Evolutionary conservation across 345 rosid species (phyloP), one percentile per base, ranked within the genome.

Genomic region (Draba incana): DNA sequence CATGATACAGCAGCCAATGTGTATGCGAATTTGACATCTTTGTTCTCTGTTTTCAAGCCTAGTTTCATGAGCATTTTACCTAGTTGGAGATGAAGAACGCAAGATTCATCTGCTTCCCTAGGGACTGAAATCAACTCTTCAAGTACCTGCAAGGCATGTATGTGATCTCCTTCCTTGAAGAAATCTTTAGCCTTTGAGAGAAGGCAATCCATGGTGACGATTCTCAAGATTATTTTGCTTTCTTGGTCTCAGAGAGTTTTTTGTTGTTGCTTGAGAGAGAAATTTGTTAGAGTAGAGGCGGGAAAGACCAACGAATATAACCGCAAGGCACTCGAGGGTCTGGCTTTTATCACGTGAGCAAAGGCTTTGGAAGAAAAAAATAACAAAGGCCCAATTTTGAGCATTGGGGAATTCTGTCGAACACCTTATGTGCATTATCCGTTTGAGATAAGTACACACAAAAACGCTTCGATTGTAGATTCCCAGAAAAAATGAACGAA

Each of bases 341-440:
- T 3, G 6, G 30, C 41, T 65, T 16, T 59, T 27, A 57, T 37
- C 58, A 60, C 52, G 67, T 69, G 66, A 59, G 51, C 38, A 69
- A 68, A 57, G 11, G 46, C 11, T 13, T 67, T 12, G 13, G 16
- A 14, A 35, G 2, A 16, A 16, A 42, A 50, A 5, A 49, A 25
- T 15, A 16, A 25, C 20, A 31, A 15, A 45, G 38, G 20, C 55
- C 38, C 50, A 33, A 23, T 23, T 48, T 38, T 8, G 3, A 5
- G 13, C 25, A 43, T 2, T 70, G 48, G 15, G 55, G 39, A 52
- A 61, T 61, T 53, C 9, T 44, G 54, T 31, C 75, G 6, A 53
- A 62, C 68, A 53, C 20, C 16, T 70, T 23, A 13, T 52, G 55
- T 37, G 66, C 73, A 39, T 58, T 57, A n/a, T 8, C 39, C 39